phyloP scores from a whole-genome alignment of 1,139 yeast genomes.

The Zygosaccharomyces sapae region DNA sequence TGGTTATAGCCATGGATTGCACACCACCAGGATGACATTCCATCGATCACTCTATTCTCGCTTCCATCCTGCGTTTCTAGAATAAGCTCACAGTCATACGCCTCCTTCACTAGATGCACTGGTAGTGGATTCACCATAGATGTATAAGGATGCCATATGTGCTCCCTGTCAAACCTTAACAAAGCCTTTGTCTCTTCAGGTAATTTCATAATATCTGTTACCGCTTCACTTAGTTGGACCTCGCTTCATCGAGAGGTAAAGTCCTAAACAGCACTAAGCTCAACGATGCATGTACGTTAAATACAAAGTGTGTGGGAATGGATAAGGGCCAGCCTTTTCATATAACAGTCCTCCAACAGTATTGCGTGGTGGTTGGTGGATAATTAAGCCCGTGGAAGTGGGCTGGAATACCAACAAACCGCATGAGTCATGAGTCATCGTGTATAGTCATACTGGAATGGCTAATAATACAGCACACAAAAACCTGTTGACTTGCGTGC shows the following conservation, averaged over 20 bases:
- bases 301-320: no score
- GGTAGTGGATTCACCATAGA: slow-evolving; percentile 32
- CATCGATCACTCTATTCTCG: slow-evolving; percentile 30
- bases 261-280: slow-evolving; percentile 3
- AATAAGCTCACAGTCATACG: slow-evolving; percentile 28
- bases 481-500: no score
- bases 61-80: slow-evolving; percentile 14
- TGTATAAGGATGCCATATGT: slow-evolving; percentile 39
- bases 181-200: slow-evolving; percentile 11
- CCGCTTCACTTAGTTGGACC: background rate
- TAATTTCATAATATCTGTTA: slow-evolving; percentile 1
- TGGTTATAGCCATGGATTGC: slow-evolving; percentile 38
- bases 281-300: background rate
- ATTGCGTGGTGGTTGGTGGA: no score
- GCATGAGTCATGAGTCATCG: no score
- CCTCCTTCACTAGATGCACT: slow-evolving; percentile 33
- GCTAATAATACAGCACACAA: no score
- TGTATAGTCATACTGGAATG: no score
- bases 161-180: slow-evolving; percentile 30
- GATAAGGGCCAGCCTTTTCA: no score
- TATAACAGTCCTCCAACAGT: no score
- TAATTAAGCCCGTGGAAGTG: no score
- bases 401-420: no score
- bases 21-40: slow-evolving; percentile 40
- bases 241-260: background rate